Conservation (phyloP, 371 early-diverging fungal genomes). For the Funneliformis caledonium region DNA sequence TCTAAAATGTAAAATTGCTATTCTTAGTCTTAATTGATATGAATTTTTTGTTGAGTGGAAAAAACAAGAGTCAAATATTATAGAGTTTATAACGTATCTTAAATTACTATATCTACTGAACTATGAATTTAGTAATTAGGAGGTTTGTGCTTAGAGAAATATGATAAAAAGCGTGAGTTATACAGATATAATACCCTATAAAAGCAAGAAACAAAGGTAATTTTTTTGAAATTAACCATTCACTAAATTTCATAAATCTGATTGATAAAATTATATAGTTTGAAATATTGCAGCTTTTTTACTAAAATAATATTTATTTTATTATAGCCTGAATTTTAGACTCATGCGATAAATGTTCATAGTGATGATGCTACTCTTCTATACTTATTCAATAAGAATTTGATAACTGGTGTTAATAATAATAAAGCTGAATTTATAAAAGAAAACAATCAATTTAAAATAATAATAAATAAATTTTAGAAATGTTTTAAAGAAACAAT, state of each 20-base stretch:
- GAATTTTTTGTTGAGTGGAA: neutral
- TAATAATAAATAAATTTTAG: neutral
- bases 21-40: neutral
- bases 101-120: neutral
- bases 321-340: neutral
- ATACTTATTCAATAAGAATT: neutral
- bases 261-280: too few species aligned
- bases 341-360: neutral
- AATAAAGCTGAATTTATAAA: neutral
- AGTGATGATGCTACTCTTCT: neutral
- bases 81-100: neutral
- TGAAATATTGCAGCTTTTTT: neutral
- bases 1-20: neutral
- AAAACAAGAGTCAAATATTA: neutral
- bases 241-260: too few species aligned
- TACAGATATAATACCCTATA: slow-evolving; percentile 1
- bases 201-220: neutral
- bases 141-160: neutral
- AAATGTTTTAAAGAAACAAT: neutral
- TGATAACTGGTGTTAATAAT: neutral
- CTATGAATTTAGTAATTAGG: neutral
- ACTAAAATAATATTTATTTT: neutral
- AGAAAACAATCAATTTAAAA: neutral
- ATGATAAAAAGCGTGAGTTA: slow-evolving; percentile 1
- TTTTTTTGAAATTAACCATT: neutral